Evolutionary conservation across 1,139 yeast genomes (phyloP), one percentile per base, ranked within the genome.

Genomic region (Debaryomycetaceae sp.): DNA sequence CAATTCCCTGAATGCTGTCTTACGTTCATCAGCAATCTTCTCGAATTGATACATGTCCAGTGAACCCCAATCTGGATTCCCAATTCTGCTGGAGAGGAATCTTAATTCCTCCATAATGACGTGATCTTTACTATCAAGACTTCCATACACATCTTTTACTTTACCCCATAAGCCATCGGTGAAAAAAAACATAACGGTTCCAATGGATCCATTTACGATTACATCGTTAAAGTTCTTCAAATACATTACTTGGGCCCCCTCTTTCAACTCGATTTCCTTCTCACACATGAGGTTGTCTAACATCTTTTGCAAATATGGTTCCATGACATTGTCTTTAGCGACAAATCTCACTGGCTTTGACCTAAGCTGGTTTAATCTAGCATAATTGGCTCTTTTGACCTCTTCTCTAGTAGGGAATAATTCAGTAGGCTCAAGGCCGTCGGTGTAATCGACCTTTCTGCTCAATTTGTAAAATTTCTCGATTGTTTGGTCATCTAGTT

Each of bases 371-470:
- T 51, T 49, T 46, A 90, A 66, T 47, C 90, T 72, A 34, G 68
- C 52, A 30, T 69, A 60, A 57, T 90, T 90, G 1, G 96, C 89
- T 22, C 62, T 49, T 40, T 83, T 85, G 2, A 90, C 97, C 57
- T 88, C 95, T 34, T 72, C 65, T 53, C 95, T 74, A 0, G 88
- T 81, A 0, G 96, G 87, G 57, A 76, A 89, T 38, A 88, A 66
- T 58, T 85, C 95, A 0, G 96, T 87, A 5, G 97, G 96, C 50
- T 75, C 82, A 23, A 89, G 80, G 0, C 91, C 93, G 63, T 88
- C 96, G 0, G 68, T 66, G 55, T 86, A 88, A 0, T 49, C 50
- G 1, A 87, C 80, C 1, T 68, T 66, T 50, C 93, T 71, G 20
- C 74, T 69, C 24, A 89, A 68, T 2, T 60, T 56, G 34, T 61